A percentile compares a stretch with the other conserved stretches of the same genome.
phyloP scores from a whole-genome alignment of 1,284 basidiomycete species.

The Grifola frondosa region DNA sequence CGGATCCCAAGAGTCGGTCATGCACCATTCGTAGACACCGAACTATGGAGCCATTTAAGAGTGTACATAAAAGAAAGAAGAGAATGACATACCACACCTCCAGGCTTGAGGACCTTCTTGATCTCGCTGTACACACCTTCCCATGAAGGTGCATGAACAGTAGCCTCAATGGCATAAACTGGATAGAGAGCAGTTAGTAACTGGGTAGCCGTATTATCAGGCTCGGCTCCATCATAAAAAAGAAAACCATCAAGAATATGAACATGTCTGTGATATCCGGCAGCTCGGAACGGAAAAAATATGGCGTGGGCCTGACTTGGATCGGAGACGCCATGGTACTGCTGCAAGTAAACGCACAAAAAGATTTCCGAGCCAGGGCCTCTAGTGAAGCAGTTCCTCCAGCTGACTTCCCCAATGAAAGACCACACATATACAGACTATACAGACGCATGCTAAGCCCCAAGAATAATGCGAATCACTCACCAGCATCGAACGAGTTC shows the following conservation, averaged over 20 bases:
- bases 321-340: too few species aligned
- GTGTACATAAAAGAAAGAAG: not conserved
- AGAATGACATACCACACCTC: constrained; percentile 75
- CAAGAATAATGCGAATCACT: constrained; percentile 25
- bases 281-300: too few species aligned
- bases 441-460: too few species aligned
- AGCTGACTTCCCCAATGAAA: too few species aligned
- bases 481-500: constrained; percentile 92
- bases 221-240: too few species aligned
- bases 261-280: too few species aligned
- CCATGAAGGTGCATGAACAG: constrained; percentile 93
- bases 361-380: too few species aligned
- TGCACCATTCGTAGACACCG: constrained; percentile 98
- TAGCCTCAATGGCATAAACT: constrained; percentile 98
- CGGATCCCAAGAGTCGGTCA: constrained; percentile 95
- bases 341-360: too few species aligned
- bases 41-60: constrained; percentile 53
- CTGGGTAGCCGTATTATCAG: constrained; percentile 1
- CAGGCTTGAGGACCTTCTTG: constrained; percentile 93
- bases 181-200: constrained; percentile 5
- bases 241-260: too few species aligned
- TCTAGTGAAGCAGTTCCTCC: not conserved
- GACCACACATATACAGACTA: too few species aligned
- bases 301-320: too few species aligned
- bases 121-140: constrained; percentile 97